Percentiles rank a stretch among this genome's conserved stretches.
Conservation (phyloP, 768 basidiomycete species). For the Tulasnella sp. region DNA sequence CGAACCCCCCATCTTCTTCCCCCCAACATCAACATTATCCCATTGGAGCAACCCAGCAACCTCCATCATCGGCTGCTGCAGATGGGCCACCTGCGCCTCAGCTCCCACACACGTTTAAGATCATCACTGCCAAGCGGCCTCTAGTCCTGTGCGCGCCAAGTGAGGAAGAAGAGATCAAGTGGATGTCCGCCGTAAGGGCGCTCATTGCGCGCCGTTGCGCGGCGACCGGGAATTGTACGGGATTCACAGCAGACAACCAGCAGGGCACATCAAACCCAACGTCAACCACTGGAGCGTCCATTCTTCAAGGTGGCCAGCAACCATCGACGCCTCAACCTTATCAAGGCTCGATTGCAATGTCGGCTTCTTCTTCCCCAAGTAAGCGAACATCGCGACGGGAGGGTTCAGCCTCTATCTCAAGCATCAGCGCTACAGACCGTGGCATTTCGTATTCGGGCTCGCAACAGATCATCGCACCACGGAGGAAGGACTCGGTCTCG, state of each 20-base stretch:
- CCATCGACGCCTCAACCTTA: not conserved
- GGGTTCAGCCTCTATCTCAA: not conserved
- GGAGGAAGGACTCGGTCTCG: no score
- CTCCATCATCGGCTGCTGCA: not conserved
- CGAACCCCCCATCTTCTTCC: not conserved
- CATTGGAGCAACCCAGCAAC: not conserved
- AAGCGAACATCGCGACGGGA: not conserved
- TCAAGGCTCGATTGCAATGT: not conserved
- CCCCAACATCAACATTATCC: not conserved
- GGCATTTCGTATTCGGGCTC: no score
- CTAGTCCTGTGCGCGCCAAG: slow-evolving; percentile 84
- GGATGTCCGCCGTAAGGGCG: slow-evolving; percentile 90
- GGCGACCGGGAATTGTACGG: not conserved
- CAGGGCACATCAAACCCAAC: not conserved
- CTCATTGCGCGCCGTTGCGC: slow-evolving; percentile 59
- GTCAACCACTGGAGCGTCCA: not conserved
- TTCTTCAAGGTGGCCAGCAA: not conserved
- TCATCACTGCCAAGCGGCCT: slow-evolving; percentile 88
- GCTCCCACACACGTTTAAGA: slow-evolving; percentile 67
- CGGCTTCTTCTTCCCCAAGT: not conserved
- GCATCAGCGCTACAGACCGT: not conserved
- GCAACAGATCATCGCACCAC: no score
- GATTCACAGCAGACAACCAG: not conserved
- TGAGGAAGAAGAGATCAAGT: slow-evolving; percentile 97
- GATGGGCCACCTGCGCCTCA: not conserved